Percentiles rank a stretch among this genome's conserved stretches.
phyloP scores from a whole-genome alignment of 257 asterid genomes.

The Leonotis leonurus region DNA sequence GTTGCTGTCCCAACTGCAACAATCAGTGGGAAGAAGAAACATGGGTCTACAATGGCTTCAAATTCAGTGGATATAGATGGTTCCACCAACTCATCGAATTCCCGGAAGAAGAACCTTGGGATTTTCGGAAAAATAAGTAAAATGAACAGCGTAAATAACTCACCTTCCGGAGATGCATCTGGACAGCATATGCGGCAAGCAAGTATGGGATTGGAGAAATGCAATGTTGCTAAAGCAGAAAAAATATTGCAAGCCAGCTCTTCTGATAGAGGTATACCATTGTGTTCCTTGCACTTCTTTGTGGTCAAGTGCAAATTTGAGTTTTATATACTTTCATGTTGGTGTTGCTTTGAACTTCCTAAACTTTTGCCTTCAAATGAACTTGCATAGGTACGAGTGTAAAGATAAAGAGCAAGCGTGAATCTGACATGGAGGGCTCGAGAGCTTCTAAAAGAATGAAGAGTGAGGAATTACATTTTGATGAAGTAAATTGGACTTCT shows the following conservation, averaged over 20 bases:
- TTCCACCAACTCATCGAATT: slow-evolving; percentile 38
- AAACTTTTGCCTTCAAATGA: neutral
- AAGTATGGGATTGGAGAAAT: slow-evolving; percentile 35
- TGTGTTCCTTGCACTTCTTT: slow-evolving; percentile 13
- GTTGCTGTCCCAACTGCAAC: slow-evolving; percentile 31
- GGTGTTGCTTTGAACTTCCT: slow-evolving; percentile 17
- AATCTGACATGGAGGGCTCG: slow-evolving; percentile 44
- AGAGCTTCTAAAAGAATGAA: slow-evolving; percentile 63
- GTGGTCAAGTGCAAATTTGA: neutral
- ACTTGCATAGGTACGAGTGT: slow-evolving; percentile 37
- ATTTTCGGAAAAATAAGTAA: slow-evolving; percentile 35
- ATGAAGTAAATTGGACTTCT: slow-evolving; percentile 49
- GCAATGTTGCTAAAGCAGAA: slow-evolving; percentile 36
- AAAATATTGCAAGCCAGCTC: slow-evolving; percentile 34
- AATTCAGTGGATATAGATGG: slow-evolving; percentile 47
- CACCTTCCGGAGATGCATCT: slow-evolving; percentile 42
- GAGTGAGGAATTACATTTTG: slow-evolving; percentile 40
- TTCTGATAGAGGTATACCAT: slow-evolving; percentile 57
- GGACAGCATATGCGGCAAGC: slow-evolving; percentile 39
- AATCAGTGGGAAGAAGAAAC: slow-evolving; percentile 53
- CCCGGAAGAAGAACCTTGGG: slow-evolving; percentile 39
- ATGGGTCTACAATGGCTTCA: slow-evolving; percentile 40
- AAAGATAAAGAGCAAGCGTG: slow-evolving; percentile 51
- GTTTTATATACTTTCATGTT: slow-evolving; percentile 16
- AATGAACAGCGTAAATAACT: slow-evolving; percentile 28